Base-by-base conservation (phyloP, 257 asterid species). In the Rauvolfia tetraphylla region DNA sequence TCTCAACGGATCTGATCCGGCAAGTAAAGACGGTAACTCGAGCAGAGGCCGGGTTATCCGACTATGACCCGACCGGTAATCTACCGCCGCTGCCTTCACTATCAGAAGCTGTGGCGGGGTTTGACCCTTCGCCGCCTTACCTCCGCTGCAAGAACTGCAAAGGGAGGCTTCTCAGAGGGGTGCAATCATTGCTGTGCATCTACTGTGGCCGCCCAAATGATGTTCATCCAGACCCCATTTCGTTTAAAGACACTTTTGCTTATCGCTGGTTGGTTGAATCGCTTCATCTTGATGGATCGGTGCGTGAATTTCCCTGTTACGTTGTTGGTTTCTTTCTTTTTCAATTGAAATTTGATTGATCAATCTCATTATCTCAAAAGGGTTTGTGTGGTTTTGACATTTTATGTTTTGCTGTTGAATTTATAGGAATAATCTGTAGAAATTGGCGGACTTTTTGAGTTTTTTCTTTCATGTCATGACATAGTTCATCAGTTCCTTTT, bases 211-310 rank as follows among this genome's bases (percentile, higher is more conserved):
- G 87, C 71, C 80, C 72, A 49, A 82, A 80, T 75, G 91, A 87
- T 59, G 85, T 75, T 73, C 85, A 58, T 57, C 92, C 89, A 2
- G 91, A 83, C 22, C 91, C 93, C 34, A 85, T 94, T 68, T 75
- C 79, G 72, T 94, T 90, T 73, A 85, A 83, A 42, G 88, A 91
- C 74, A 89, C 92, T 74, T 42, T 86, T 74, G 97, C 90, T 39
- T 92, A 89, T 67, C 86, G 78, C 75, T 90, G 95, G 92, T 62
- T 94, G 84, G 92, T 94, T 71, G 90, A 81, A 49, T 88, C 91
- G 23, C 97, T 94, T 72, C 81, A 75, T 33, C 92, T 94, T 74
- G 92, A 90, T 89, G 97, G 98, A 89, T 94, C 98, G 89, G 98
- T 94, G 83, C 58, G 92, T 23, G 2, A 46, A 12, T 77, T 85